Evolutionary conservation across 805 yeast genomes (phyloP).

Genomic region (Zygoascus tannicola): DNA sequence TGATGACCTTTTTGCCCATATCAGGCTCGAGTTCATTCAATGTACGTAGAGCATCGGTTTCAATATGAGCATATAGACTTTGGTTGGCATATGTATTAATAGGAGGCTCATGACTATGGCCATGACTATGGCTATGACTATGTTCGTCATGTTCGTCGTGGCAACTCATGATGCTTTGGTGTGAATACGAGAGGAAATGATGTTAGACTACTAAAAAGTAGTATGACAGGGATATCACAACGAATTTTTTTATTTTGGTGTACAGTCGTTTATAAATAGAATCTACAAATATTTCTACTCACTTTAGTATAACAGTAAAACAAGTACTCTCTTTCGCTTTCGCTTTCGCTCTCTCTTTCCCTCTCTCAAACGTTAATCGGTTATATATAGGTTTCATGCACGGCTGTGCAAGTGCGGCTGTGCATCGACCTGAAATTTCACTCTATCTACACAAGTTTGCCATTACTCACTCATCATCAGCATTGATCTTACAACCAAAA

Average conservation of each 20-base stretch:
- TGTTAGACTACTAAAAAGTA: not conserved
- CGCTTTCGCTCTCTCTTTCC: too few relatives aligned
- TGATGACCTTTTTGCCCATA: conserved; percentile 47
- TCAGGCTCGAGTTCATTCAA: conserved; percentile 50
- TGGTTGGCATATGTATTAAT: conserved; percentile 47
- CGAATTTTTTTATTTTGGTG: too few relatives aligned
- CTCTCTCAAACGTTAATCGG: too few relatives aligned
- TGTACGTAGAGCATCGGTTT: conserved; percentile 49
- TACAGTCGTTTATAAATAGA: too few relatives aligned
- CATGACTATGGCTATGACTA: conserved; percentile 16
- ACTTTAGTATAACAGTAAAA: too few relatives aligned
- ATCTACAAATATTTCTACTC: too few relatives aligned
- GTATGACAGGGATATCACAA: too few relatives aligned
- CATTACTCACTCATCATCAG: not conserved
- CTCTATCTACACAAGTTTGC: too few relatives aligned
- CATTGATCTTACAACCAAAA: conserved; percentile 1
- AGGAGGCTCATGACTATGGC: conserved; percentile 23
- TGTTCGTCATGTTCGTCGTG: conserved; percentile 29
- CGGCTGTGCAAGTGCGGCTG: too few relatives aligned
- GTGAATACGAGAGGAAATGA: not conserved
- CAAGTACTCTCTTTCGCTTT: too few relatives aligned
- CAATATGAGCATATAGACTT: conserved; percentile 47
- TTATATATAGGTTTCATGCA: too few relatives aligned
- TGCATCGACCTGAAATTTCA: too few relatives aligned
- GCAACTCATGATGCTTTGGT: conserved; percentile 17